These are phyloP conservation scores for Neofusicoccum laricinum DNA, from an alignment of 2,329 filamentous ascomycete genomes.

Conservation along the genomic window DNA sequence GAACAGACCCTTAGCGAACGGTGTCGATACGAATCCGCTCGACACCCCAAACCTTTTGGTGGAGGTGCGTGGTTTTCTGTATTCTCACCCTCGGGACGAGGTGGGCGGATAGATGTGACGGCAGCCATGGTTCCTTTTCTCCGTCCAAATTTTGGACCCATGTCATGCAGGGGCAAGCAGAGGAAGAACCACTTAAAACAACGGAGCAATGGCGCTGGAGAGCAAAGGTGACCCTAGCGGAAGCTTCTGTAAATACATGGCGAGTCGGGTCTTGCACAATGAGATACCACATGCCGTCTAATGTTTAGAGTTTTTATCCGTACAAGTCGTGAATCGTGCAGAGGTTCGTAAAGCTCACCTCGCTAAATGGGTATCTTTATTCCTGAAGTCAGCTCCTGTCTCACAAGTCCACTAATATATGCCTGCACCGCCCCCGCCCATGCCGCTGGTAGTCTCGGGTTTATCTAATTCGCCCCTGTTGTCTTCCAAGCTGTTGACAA, in stretches of 20 bases:
- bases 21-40: neutral
- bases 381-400: conserved; percentile 1
- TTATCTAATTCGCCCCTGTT: conserved; percentile 2
- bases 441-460: neutral
- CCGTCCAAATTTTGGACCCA: neutral
- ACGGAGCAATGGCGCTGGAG: too few species aligned
- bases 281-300: neutral
- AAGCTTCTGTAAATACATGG: neutral
- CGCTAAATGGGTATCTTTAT: conserved; percentile 11
- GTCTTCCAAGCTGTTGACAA: conserved; percentile 11
- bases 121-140: neutral
- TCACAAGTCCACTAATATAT: neutral
- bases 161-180: neutral
- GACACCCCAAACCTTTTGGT: neutral
- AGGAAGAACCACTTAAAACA: neutral
- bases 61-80: neutral
- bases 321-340: conserved; percentile 1
- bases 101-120: neutral
- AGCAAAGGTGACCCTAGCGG: too few species aligned
- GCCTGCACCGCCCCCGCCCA: neutral
- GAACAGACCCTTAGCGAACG: conserved; percentile 5
- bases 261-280: neutral
- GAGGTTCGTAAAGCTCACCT: conserved; percentile 8
- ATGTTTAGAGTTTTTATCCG: neutral
- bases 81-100: neutral